phyloP scores from a whole-genome alignment of 169 alveolate genomes.

The Amoebophrya sp. region DNA sequence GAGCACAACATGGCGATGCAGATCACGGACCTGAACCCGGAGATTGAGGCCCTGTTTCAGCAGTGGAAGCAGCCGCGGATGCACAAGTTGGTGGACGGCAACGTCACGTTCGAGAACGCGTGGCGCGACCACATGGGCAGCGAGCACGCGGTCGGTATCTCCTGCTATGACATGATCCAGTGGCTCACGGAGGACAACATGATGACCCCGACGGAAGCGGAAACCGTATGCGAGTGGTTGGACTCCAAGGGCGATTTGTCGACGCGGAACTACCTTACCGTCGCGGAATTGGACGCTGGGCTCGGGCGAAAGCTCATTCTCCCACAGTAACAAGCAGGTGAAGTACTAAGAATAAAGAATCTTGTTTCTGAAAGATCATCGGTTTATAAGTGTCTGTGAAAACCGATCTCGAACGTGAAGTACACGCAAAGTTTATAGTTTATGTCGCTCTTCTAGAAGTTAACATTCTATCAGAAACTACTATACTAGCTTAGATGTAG shows the following conservation, averaged over 20 bases:
- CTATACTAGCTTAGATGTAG: too few species aligned
- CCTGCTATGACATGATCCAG: background rate
- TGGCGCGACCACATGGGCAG: background rate
- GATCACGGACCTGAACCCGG: background rate
- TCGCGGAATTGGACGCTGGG: background rate
- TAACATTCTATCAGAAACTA: too few species aligned
- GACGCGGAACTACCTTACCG: background rate
- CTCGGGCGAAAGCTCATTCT: background rate
- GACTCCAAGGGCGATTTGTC: background rate
- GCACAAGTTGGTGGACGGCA: background rate
- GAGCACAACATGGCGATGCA: background rate
- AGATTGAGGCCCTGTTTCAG: background rate
- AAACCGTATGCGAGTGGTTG: background rate
- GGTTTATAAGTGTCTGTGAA: too few species aligned
- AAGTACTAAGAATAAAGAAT: too few species aligned
- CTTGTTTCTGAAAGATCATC: too few species aligned
- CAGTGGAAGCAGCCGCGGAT: background rate
- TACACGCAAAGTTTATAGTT: too few species aligned
- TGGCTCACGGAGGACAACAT: background rate
- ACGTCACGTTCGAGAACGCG: background rate
- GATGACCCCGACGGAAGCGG: background rate
- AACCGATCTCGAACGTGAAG: too few species aligned
- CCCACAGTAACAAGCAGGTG: background rate
- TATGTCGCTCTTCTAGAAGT: too few species aligned
- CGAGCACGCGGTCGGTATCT: background rate